phyloP scores from a whole-genome alignment of 805 yeast genomes.

The Maudiozyma barnettii region DNA sequence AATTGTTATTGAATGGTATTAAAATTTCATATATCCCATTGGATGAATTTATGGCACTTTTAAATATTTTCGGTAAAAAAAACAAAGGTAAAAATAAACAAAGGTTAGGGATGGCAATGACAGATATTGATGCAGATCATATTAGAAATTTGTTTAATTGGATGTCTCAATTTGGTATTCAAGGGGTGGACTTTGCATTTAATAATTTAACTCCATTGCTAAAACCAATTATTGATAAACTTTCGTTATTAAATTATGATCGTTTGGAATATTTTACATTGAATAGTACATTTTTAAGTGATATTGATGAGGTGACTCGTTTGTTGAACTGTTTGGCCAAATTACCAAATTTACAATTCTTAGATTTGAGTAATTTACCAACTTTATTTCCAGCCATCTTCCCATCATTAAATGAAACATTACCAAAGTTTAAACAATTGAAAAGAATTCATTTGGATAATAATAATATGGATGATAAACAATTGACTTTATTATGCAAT shows the following conservation, averaged over 20 bases:
- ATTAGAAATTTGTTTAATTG: conserved; percentile 48
- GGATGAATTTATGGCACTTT: conserved; percentile 41
- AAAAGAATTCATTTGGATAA: conserved; percentile 63
- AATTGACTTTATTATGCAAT: conserved; percentile 53
- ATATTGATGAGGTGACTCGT: conserved; percentile 41
- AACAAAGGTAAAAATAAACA: conserved; percentile 15
- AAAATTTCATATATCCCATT: conserved; percentile 43
- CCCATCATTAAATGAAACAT: conserved; percentile 46
- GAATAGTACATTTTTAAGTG: conserved; percentile 50
- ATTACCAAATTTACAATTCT: conserved; percentile 51
- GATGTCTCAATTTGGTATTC: conserved; percentile 36
- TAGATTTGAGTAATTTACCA: conserved; percentile 68
- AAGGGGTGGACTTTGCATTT: conserved; percentile 76
- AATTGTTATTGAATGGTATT: conserved; percentile 71
- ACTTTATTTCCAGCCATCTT: conserved; percentile 55
- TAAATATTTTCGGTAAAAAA: conserved; percentile 45
- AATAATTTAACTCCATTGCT: conserved; percentile 46
- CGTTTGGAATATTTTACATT: conserved; percentile 46
- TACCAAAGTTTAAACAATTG: conserved; percentile 61
- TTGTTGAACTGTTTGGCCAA: conserved; percentile 43
- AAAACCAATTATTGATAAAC: conserved; percentile 19
- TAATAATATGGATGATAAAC: conserved; percentile 47
- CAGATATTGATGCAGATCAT: conserved; percentile 54
- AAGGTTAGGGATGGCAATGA: conserved; percentile 70
- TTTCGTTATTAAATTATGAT: conserved; percentile 12